These are phyloP conservation scores for Leccinum pachyderme DNA, from an alignment of 1,284 basidiomycete species.

Conservation along the genomic window DNA sequence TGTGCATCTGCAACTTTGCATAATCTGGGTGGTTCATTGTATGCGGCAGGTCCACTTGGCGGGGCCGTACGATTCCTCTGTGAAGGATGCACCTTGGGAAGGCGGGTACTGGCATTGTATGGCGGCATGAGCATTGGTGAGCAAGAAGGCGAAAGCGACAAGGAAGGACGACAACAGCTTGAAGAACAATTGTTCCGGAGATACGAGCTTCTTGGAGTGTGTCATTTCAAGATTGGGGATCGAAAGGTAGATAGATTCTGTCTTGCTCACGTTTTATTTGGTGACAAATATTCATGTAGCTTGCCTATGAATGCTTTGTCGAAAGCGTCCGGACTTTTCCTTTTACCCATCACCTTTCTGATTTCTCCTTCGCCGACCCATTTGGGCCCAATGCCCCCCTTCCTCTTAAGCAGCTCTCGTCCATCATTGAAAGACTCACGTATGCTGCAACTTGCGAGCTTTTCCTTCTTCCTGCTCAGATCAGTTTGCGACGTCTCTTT, in stretches of 20 bases:
- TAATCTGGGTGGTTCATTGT: conserved; percentile 61
- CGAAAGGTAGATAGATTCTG: conserved; percentile 47
- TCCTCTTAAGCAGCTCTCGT: conserved; percentile 50
- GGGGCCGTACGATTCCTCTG: conserved; percentile 64
- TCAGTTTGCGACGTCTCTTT: conserved; percentile 28
- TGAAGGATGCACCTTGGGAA: conserved; percentile 55
- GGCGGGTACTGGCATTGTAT: conserved; percentile 40
- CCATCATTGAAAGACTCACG: conserved; percentile 62
- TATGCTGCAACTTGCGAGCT: conserved; percentile 66
- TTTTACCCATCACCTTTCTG: conserved; percentile 33
- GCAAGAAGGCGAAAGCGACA: conserved; percentile 32
- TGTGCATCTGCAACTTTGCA: conserved; percentile 69
- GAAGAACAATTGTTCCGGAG: conserved; percentile 63
- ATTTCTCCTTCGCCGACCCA: conserved; percentile 33
- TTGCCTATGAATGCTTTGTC: conserved; percentile 58
- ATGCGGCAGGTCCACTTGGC: conserved; percentile 57
- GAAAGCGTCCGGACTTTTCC: conserved; percentile 55
- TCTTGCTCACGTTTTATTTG: neutral
- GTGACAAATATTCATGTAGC: conserved; percentile 37
- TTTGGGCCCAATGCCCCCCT: conserved; percentile 34
- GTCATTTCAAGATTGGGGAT: conserved; percentile 71
- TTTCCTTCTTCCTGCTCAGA: conserved; percentile 43
- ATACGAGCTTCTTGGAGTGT: conserved; percentile 79
- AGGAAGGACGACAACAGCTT: conserved; percentile 56
- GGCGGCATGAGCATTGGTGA: neutral